phyloP scores from a whole-genome alignment of 2,329 filamentous ascomycete genomes.

The Aquanectria penicillioides region DNA sequence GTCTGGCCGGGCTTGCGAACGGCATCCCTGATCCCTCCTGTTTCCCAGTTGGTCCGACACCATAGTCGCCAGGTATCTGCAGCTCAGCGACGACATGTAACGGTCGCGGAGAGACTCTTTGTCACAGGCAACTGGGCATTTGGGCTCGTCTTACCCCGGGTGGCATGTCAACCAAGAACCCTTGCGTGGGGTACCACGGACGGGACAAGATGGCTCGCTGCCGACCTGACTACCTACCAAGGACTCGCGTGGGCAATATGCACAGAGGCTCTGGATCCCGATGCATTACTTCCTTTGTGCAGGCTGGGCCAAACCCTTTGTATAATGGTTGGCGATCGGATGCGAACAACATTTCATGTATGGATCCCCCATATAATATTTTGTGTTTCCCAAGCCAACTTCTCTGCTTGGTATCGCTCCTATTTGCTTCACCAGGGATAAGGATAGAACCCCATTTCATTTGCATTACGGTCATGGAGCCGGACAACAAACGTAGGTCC shows the following conservation, averaged over 20 bases:
- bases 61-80: constrained; percentile 27
- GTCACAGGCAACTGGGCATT: constrained; percentile 28
- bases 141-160: constrained; percentile 35
- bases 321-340: constrained; percentile 14
- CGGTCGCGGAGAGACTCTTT: constrained; percentile 29
- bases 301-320: constrained; percentile 8
- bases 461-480: background rate
- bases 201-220: constrained; percentile 24
- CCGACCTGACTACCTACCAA: constrained; percentile 28
- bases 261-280: constrained; percentile 25
- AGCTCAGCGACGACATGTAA: constrained; percentile 32
- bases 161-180: constrained; percentile 35
- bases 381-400: constrained; percentile 3
- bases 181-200: constrained; percentile 25
- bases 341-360: constrained; percentile 12
- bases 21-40: constrained; percentile 30
- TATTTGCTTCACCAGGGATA: constrained; percentile 12
- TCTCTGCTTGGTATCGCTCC: constrained; percentile 12
- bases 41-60: constrained; percentile 28
- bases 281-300: constrained; percentile 24
- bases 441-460: background rate
- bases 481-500: background rate
- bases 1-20: constrained; percentile 48
- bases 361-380: constrained; percentile 3
- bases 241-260: constrained; percentile 38